Conservation (phyloP, 306 rosid genomes). For the Mimosa bimucronata region DNA sequence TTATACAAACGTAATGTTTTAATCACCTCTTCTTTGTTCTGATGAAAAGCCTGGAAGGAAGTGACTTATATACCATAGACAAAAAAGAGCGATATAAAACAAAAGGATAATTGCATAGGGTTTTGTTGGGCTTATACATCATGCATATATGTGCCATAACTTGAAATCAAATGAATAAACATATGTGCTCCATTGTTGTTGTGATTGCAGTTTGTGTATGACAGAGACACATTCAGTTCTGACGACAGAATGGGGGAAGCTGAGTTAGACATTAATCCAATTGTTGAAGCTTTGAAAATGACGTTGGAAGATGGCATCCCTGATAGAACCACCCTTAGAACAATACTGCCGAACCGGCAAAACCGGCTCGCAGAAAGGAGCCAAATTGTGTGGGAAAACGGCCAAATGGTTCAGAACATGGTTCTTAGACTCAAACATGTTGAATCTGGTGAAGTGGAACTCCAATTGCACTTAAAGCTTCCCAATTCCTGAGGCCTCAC, state of each 20-base stretch:
- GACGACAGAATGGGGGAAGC: slow-evolving; percentile 99
- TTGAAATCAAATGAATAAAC: background rate
- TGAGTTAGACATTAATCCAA: slow-evolving; percentile 57
- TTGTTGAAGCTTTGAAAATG: slow-evolving; percentile 53
- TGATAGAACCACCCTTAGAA: slow-evolving; percentile 39
- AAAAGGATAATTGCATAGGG: background rate
- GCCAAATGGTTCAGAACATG: slow-evolving; percentile 60
- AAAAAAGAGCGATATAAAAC: background rate
- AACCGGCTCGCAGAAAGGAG: slow-evolving; percentile 83
- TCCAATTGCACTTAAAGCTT: slow-evolving; percentile 61
- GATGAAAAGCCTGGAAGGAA: no score
- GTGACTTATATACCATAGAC: no score
- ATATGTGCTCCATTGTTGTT: background rate
- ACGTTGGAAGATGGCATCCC: slow-evolving; percentile 42
- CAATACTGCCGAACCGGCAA: slow-evolving; percentile 26
- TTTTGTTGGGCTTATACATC: no score
- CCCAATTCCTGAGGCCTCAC: background rate
- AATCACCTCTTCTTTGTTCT: no score
- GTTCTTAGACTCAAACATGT: slow-evolving; percentile 78
- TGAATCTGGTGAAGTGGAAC: slow-evolving; percentile 77
- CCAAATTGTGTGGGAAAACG: slow-evolving; percentile 54
- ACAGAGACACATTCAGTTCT: slow-evolving; percentile 65
- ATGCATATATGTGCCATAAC: background rate
- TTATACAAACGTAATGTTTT: no score
- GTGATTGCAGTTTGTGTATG: slow-evolving; percentile 68